These are phyloP conservation scores for Podaxis rugospora DNA, from an alignment of 768 basidiomycete genomes.

Conservation along the genomic window DNA sequence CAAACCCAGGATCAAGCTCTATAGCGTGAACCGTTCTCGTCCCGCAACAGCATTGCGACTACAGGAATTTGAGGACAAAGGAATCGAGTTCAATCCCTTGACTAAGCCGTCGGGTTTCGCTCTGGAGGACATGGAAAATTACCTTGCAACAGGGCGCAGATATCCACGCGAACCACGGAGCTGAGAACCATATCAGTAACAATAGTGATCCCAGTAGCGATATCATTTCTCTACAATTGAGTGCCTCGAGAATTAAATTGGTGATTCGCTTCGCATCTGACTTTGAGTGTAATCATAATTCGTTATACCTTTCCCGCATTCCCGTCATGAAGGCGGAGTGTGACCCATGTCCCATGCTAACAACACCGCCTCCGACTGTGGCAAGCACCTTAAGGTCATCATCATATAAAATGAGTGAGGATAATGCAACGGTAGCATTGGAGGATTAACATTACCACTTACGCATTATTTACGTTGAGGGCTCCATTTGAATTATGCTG, in stretches of 20 bases:
- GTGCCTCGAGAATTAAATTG: not conserved
- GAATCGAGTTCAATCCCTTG: conserved; percentile 35
- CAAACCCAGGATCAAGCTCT: conserved; percentile 40
- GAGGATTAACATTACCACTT: conserved; percentile 21
- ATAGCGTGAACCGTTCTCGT: conserved; percentile 42
- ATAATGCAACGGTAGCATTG: not conserved
- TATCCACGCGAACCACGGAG: conserved; percentile 12
- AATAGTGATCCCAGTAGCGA: not conserved
- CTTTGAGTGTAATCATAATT: not conserved
- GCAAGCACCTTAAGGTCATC: conserved; percentile 30
- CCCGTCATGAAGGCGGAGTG: conserved; percentile 61
- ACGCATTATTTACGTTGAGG: conserved; percentile 66
- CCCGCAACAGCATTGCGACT: conserved; percentile 40
- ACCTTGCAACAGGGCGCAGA: conserved; percentile 20
- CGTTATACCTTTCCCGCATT: conserved; percentile 57
- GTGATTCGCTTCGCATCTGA: not conserved
- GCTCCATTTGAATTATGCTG: conserved; percentile 53
- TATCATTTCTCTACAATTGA: not conserved
- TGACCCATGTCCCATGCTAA: conserved; percentile 41
- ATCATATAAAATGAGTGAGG: conserved; percentile 23
- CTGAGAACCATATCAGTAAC: not conserved
- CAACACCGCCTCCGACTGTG: conserved; percentile 22
- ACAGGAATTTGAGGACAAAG: conserved; percentile 32
- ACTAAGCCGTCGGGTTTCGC: conserved; percentile 34
- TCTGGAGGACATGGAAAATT: conserved; percentile 29